Evolutionary conservation across 371 early-diverging fungal species (phyloP).

Genomic region (Batkoa obscura): DNA sequence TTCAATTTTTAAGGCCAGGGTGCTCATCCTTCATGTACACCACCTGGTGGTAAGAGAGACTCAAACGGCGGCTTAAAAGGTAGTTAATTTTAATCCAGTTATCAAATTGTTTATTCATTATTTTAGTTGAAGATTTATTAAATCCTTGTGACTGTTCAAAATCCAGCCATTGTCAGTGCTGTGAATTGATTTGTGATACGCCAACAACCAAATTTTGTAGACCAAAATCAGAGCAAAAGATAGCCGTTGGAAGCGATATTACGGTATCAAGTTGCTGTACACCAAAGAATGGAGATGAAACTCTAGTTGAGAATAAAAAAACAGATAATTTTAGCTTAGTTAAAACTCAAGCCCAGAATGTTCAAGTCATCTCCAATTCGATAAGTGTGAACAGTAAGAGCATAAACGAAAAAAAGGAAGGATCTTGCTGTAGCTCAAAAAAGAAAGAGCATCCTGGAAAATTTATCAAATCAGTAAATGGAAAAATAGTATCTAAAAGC

Average conservation of each 20-base stretch:
- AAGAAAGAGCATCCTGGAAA: neutral
- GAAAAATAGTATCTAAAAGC: neutral
- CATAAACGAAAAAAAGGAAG: neutral
- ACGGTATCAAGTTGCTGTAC: neutral
- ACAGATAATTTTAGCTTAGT: no score
- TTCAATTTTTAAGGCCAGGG: neutral
- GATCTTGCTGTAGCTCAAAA: neutral
- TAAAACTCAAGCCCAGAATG: neutral
- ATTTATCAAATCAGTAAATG: no score
- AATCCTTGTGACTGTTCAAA: slow-evolving; percentile 5
- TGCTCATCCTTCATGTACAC: neutral
- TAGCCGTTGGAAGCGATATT: neutral
- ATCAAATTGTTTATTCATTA: neutral
- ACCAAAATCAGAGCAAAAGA: neutral
- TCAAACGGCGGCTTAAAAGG: neutral
- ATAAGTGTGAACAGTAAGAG: neutral
- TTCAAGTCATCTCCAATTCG: neutral
- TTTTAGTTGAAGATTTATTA: neutral
- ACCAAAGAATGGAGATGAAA: neutral
- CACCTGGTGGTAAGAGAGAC: neutral
- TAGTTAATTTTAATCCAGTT: neutral
- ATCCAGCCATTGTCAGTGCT: slow-evolving; percentile 2
- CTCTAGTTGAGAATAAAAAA: no score
- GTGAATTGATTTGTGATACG: neutral
- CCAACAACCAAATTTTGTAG: slow-evolving; percentile 3